Evolutionary conservation across 768 basidiomycete species (phyloP).

Genomic region (Sistotremastrum suecicum): DNA sequence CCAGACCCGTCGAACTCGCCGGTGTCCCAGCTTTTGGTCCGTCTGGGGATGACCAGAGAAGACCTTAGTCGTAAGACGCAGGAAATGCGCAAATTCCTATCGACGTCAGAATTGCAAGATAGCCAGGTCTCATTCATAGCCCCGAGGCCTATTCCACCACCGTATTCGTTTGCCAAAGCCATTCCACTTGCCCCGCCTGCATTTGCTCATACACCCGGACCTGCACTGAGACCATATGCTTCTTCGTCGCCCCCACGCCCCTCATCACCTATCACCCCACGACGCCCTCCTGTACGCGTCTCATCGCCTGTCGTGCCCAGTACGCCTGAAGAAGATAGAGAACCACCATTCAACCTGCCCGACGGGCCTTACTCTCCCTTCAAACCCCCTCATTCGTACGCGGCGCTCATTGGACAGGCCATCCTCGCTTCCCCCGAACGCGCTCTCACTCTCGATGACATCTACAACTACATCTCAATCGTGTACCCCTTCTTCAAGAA

Average conservation of each 20-base stretch:
- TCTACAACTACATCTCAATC: constrained; percentile 91
- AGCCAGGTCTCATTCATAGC: constrained; percentile 2
- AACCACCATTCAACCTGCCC: constrained; percentile 63
- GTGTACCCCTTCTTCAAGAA: constrained; percentile 90
- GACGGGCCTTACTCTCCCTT: constrained; percentile 67
- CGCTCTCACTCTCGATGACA: constrained; percentile 84
- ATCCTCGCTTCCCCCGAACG: constrained; percentile 74
- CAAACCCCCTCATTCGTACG: constrained; percentile 85
- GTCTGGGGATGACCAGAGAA: constrained; percentile 64
- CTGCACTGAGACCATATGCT: constrained; percentile 31
- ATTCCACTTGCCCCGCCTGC: neutral
- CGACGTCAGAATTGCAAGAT: constrained; percentile 25
- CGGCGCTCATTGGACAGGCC: constrained; percentile 91
- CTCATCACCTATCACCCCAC: constrained; percentile 54
- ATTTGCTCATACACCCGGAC: neutral
- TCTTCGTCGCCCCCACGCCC: constrained; percentile 39
- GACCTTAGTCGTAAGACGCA: constrained; percentile 58
- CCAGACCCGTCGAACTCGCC: constrained; percentile 28
- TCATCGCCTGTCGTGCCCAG: constrained; percentile 79
- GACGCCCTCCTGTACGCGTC: constrained; percentile 46
- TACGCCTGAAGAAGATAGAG: constrained; percentile 51
- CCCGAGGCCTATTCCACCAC: constrained; percentile 20
- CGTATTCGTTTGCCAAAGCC: constrained; percentile 35
- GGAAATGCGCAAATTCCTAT: constrained; percentile 71
- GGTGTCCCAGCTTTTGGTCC: constrained; percentile 56